A percentile compares a stretch with the other conserved stretches of the same genome.
Evolutionary conservation across 371 early-diverging fungal genomes (phyloP).

Genomic region (Scutellospora calospora): DNA sequence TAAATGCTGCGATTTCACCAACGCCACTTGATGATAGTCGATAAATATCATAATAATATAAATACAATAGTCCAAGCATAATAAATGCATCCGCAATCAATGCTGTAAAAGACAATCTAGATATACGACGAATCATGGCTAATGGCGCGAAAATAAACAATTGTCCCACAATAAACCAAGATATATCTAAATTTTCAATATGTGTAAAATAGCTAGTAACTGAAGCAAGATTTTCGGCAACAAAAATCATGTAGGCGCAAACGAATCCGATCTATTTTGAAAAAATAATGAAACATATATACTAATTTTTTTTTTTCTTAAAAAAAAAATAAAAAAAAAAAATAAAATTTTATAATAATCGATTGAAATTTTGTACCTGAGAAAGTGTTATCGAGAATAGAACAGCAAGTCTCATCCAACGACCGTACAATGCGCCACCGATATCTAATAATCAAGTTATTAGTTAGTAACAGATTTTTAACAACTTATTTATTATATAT

Average conservation of each 20-base stretch:
- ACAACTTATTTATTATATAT: background rate
- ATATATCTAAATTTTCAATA: constrained; percentile 53
- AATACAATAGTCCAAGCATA: constrained; percentile 77
- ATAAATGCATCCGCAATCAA: constrained; percentile 89
- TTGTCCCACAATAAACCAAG: constrained; percentile 75
- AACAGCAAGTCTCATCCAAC: constrained; percentile 74
- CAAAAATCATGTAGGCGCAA: constrained; percentile 89
- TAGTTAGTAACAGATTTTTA: background rate
- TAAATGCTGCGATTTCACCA: constrained; percentile 70
- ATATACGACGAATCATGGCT: constrained; percentile 84
- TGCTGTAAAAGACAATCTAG: constrained; percentile 79
- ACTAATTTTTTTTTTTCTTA: too few relatives aligned
- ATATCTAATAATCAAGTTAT: constrained; percentile 59
- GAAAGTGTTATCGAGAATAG: constrained; percentile 81
- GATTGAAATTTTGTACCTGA: constrained; percentile 61
- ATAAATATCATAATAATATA: constrained; percentile 77
- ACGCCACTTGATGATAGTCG: constrained; percentile 64
- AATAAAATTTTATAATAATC: background rate
- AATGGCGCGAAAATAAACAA: constrained; percentile 82
- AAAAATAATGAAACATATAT: background rate
- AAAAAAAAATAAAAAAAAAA: background rate
- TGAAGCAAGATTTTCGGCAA: constrained; percentile 80
- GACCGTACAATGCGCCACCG: constrained; percentile 81
- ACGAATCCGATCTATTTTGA: constrained; percentile 76
- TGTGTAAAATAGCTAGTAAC: constrained; percentile 67